Percentiles rank a stretch among this genome's conserved stretches.
phyloP scores from a whole-genome alignment of 1,284 basidiomycete species.

The Rhodotorula sp. region DNA sequence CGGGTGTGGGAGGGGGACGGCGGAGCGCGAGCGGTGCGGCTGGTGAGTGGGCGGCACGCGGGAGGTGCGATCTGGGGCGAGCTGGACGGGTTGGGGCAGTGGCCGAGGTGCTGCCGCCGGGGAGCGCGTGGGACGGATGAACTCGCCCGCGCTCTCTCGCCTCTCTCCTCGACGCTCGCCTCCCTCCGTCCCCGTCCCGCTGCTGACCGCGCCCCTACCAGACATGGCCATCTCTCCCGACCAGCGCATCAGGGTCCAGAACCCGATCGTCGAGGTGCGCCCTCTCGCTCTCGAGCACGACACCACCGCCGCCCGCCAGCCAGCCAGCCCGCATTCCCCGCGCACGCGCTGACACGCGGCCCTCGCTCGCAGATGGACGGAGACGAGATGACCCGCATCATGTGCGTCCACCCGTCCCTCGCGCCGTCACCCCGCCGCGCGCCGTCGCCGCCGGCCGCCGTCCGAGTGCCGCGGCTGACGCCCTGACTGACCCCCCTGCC shows the following conservation, averaged over 20 bases:
- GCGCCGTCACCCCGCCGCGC: background rate
- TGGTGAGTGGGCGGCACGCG: background rate
- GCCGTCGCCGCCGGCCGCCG: background rate
- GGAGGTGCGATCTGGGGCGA: too few relatives aligned
- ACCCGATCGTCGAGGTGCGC: slow-evolving; percentile 86
- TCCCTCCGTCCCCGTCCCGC: too few relatives aligned
- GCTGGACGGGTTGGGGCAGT: too few relatives aligned
- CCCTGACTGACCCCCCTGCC: too few relatives aligned
- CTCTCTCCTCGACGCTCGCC: too few relatives aligned
- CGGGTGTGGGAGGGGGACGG: background rate
- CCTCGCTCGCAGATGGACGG: slow-evolving; percentile 55
- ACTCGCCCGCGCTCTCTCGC: background rate
- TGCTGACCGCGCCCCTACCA: too few relatives aligned
- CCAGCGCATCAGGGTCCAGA: slow-evolving; percentile 70
- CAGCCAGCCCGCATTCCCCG: too few relatives aligned
- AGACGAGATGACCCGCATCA: slow-evolving; percentile 95
- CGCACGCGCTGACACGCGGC: too few relatives aligned
- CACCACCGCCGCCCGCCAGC: too few relatives aligned
- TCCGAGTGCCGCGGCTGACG: slow-evolving; percentile 2
- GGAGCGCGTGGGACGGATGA: slow-evolving; percentile 42
- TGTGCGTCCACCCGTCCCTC: slow-evolving; percentile 15
- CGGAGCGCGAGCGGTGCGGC: background rate
- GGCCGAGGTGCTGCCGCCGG: too few relatives aligned
- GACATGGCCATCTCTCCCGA: slow-evolving; percentile 34
- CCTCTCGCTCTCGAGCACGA: background rate